These are phyloP conservation scores for Trichothecium roseum DNA, from an alignment of 2,329 filamentous ascomycete species.

Conservation along the genomic window DNA sequence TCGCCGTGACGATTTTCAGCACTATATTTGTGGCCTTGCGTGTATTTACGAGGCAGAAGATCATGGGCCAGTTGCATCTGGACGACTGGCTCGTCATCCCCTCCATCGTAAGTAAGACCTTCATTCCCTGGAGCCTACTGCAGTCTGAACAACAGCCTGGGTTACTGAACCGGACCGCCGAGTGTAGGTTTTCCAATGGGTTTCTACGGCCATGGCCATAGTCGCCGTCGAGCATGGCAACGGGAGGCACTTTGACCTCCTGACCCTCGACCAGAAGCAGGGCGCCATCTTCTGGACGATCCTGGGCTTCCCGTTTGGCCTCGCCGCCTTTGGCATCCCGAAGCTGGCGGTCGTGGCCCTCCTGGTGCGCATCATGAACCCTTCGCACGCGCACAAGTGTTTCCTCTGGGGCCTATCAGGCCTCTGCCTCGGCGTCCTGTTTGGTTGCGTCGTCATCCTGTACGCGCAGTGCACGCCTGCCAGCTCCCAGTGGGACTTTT, in stretches of 20 bases:
- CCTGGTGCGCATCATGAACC: conserved; percentile 26
- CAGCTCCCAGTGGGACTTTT: conserved; percentile 10
- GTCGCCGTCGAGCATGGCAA: conserved; percentile 3
- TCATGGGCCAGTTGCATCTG: conserved; percentile 4
- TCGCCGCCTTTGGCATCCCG: conserved; percentile 27
- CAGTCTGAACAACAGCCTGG: neutral
- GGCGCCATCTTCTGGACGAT: conserved; percentile 18
- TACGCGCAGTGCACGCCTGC: conserved; percentile 14
- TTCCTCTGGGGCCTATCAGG: conserved; percentile 25
- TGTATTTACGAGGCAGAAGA: conserved; percentile 4
- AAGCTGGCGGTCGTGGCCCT: conserved; percentile 30
- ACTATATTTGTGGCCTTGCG: conserved; percentile 6
- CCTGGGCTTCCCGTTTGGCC: conserved; percentile 23
- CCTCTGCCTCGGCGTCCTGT: conserved; percentile 8
- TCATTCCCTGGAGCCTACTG: neutral
- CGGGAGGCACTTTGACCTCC: conserved; percentile 6
- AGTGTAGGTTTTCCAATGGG: conserved; percentile 4
- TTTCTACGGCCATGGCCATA: conserved; percentile 2
- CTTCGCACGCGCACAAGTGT: conserved; percentile 17
- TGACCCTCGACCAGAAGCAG: conserved; percentile 3
- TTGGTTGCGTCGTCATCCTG: conserved; percentile 12
- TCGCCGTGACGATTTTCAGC: conserved; percentile 5
- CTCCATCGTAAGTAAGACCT: conserved; percentile 1
- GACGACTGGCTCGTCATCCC: conserved; percentile 7
- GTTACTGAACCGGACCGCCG: too few species aligned